phyloP scores from a whole-genome alignment of 2,329 filamentous ascomycete genomes.

The Delphinella strobiligena region DNA sequence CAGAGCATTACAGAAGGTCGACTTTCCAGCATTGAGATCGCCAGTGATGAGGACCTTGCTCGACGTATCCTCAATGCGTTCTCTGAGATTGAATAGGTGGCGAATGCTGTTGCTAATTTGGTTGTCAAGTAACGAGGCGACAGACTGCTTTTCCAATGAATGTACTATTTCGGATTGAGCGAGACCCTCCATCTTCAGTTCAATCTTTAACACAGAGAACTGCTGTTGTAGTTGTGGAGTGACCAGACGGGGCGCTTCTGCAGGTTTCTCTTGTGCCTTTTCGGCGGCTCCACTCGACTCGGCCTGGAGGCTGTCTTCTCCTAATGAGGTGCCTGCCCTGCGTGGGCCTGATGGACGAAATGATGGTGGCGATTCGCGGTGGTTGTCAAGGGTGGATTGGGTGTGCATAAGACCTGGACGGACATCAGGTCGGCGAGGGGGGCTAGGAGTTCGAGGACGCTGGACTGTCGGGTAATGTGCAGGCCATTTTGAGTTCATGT shows the following conservation, averaged over 20 bases:
- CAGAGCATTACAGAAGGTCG: conserved; percentile 97
- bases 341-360: conserved; percentile 43
- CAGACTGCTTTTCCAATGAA: conserved; percentile 81
- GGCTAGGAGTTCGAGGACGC: conserved; percentile 35
- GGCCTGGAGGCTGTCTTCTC: conserved; percentile 42
- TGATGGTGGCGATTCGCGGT: conserved; percentile 25
- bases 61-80: conserved; percentile 92
- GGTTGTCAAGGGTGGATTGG: conserved; percentile 46
- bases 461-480: conserved; percentile 87
- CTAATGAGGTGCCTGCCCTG: conserved; percentile 62
- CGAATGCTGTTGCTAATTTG: conserved; percentile 91
- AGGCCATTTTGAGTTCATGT: conserved; percentile 86
- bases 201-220: conserved; percentile 89
- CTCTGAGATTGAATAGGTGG: conserved; percentile 73
- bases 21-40: conserved; percentile 94
- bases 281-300: conserved; percentile 58
- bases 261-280: conserved; percentile 53
- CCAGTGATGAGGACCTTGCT: conserved; percentile 95
- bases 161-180: conserved; percentile 87
- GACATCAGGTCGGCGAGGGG: conserved; percentile 35
- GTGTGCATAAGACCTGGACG: conserved; percentile 54
- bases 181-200: conserved; percentile 76
- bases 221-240: conserved; percentile 89
- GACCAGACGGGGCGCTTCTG: conserved; percentile 67
- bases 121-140: conserved; percentile 81